Base-by-base conservation (phyloP, 2,329 filamentous ascomycete species). In the Aspergillus arachidicola region DNA sequence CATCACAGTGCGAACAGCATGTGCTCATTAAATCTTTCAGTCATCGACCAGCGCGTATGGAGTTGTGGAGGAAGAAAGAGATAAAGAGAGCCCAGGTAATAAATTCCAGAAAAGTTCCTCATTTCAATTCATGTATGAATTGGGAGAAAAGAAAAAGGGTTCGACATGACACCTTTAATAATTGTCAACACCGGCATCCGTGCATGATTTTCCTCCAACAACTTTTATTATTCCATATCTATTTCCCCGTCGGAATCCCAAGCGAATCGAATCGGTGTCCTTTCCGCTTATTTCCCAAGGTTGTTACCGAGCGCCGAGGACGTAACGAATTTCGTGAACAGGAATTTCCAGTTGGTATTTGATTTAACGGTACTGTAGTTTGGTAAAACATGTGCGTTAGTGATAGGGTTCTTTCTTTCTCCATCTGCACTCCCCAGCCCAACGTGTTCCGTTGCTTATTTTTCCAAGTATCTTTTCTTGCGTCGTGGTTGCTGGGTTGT, bases 321-420 rank as follows among this genome's bases (percentile, higher is more conserved):
- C 68, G 69, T 71, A 69, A 73, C 67, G 68, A 73, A 64, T 66
- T 62, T 76, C 69, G 70, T 75, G 71, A 72, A 72, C 68, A 73
- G 66, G 69, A 69, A 73, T 58, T 41, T 61, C 71, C 68, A 62
- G 71, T 69, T 69, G 69, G 68, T 69, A 72, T 67, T 41, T 65
- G 64, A 68, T 69, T 76, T 76, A 76, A 65, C 75, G 75, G 74
- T 73, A 76, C 75, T 76, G 71, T 51, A 64, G 26, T 46, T 36
- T 28, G 21, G 43, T 46, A 34, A 30, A 38, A 19, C 36, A 23
- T 14, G 5, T 48, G 62, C 21, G 68, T 72, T 68, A 69, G 67
- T 66, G 32, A 62, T 46, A n/a, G 43, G 6, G 12, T 43, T 34
- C 38, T 23, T 53, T 32, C 21, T 53, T 23, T 36, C 7, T 55